A percentile compares a stretch with the other conserved stretches of the same genome.
phyloP scores from a whole-genome alignment of 129 eudicot species.

The Lonicera japonica region DNA sequence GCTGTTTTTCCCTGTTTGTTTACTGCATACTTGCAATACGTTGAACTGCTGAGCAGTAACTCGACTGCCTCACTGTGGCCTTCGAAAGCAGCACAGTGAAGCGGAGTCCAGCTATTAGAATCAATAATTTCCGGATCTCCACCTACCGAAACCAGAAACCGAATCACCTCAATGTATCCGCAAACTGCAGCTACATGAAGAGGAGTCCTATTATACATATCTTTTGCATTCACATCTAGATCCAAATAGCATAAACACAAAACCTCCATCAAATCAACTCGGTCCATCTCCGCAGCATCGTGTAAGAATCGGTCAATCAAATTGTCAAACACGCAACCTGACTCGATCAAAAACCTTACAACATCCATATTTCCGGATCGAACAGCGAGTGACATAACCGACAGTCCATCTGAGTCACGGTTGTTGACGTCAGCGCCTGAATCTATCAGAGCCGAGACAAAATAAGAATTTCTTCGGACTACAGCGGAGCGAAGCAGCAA shows the following conservation, averaged over 20 bases:
- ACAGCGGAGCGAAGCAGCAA: slow-evolving; percentile 37
- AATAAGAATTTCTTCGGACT: slow-evolving; percentile 20
- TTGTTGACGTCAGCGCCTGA: slow-evolving; percentile 42
- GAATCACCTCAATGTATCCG: slow-evolving; percentile 37
- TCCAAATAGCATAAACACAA: slow-evolving; percentile 47
- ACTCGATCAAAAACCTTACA: slow-evolving; percentile 38
- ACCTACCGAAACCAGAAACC: slow-evolving; percentile 56
- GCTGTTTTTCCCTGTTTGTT: slow-evolving; percentile 55
- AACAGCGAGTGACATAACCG: slow-evolving; percentile 50
- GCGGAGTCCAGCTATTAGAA: slow-evolving; percentile 42
- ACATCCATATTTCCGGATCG: slow-evolving; percentile 32
- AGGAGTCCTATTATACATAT: slow-evolving; percentile 48
- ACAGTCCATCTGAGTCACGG: slow-evolving; percentile 21
- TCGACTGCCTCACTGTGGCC: slow-evolving; percentile 47
- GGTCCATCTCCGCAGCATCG: slow-evolving; percentile 34
- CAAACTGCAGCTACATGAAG: slow-evolving; percentile 50
- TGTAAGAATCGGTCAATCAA: slow-evolving; percentile 42
- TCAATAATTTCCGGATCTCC: slow-evolving; percentile 42
- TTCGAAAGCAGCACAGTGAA: slow-evolving; percentile 45
- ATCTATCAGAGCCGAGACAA: slow-evolving; percentile 32
- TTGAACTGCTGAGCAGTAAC: slow-evolving; percentile 29
- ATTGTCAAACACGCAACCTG: slow-evolving; percentile 38
- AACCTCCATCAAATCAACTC: slow-evolving; percentile 51
- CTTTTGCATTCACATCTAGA: slow-evolving; percentile 41
- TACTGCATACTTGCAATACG: slow-evolving; percentile 36